A percentile compares a stretch with the other conserved stretches of the same genome.
Conservation (phyloP, 495 filamentous ascomycete species). For the Immersiella caudata region DNA sequence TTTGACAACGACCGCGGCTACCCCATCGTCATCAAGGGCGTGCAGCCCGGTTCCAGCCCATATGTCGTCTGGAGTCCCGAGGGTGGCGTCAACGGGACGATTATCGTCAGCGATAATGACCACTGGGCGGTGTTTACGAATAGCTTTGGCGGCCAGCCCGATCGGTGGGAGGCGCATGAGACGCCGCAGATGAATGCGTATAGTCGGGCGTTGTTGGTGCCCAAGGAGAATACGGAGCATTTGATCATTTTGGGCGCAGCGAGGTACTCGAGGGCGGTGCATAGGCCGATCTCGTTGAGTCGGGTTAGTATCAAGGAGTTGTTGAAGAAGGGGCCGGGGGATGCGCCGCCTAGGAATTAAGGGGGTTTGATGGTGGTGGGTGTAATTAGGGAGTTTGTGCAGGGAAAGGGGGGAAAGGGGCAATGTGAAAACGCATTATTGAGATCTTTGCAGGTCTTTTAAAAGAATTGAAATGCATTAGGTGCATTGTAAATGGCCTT, state of each 20-base stretch:
- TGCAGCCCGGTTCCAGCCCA: slow-evolving; percentile 56
- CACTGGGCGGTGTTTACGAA: slow-evolving; percentile 61
- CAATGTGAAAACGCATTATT: too few relatives aligned
- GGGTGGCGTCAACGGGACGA: slow-evolving; percentile 59
- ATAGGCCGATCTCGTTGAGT: slow-evolving; percentile 15
- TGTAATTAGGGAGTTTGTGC: too few relatives aligned
- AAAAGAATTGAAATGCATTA: too few relatives aligned
- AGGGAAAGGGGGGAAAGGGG: too few relatives aligned
- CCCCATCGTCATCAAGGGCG: slow-evolving; percentile 51
- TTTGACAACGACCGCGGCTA: slow-evolving; percentile 52
- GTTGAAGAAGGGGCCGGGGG: background rate
- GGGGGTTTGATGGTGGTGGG: too few relatives aligned
- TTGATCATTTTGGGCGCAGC: slow-evolving; percentile 45
- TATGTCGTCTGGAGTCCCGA: slow-evolving; percentile 58
- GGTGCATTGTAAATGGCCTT: too few relatives aligned
- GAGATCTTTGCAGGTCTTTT: too few relatives aligned
- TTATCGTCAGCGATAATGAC: slow-evolving; percentile 58
- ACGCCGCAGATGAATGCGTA: slow-evolving; percentile 51
- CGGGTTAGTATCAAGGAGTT: slow-evolving; percentile 13
- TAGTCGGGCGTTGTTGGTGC: slow-evolving; percentile 52
- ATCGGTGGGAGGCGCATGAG: slow-evolving; percentile 56
- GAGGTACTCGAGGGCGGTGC: slow-evolving; percentile 13
- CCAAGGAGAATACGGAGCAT: slow-evolving; percentile 39
- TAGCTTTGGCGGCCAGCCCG: slow-evolving; percentile 53
- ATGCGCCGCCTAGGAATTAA: slow-evolving; percentile 3